These are phyloP conservation scores for Cladosporium sp. DNA, from an alignment of 2,329 filamentous ascomycete species.

Conservation along the genomic window DNA sequence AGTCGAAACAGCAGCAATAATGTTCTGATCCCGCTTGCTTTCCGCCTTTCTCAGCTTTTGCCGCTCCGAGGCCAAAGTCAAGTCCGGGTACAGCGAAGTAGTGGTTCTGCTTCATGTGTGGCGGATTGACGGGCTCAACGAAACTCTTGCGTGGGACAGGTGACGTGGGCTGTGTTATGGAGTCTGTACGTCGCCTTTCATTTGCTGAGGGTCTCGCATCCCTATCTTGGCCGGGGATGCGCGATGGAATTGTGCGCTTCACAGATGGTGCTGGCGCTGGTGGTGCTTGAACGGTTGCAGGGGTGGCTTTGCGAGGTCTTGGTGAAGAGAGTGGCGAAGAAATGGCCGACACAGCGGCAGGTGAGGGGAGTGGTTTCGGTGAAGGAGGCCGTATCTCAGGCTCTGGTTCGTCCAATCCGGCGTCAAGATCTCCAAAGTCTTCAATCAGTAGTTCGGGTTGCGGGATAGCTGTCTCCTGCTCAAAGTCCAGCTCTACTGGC, in stretches of 20 bases:
- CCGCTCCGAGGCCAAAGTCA: conserved; percentile 15
- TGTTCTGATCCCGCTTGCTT: conserved; percentile 47
- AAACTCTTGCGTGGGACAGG: conserved; percentile 18
- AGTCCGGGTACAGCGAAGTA: conserved; percentile 31
- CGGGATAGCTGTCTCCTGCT: not conserved
- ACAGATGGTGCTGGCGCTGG: conserved; percentile 4
- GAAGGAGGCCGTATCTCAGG: conserved; percentile 2
- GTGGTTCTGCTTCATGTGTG: conserved; percentile 33
- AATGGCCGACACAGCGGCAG: not conserved
- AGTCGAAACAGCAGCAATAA: conserved; percentile 79
- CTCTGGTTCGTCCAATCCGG: not conserved
- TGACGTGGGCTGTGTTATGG: conserved; percentile 9
- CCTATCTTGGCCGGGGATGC: not conserved
- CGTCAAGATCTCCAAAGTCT: not conserved
- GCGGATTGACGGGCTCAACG: conserved; percentile 28
- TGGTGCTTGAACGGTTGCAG: conserved; percentile 10
- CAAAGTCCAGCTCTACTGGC: not conserved
- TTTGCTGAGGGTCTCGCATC: not conserved
- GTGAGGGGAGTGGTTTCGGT: conserved; percentile 1
- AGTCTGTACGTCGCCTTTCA: conserved; percentile 5
- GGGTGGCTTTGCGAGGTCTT: conserved; percentile 12
- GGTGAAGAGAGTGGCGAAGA: conserved; percentile 1
- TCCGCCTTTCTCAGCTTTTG: conserved; percentile 31
- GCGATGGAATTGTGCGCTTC: not conserved
- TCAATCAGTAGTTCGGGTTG: not conserved